Percentiles rank a stretch among this genome's conserved stretches.
These are phyloP conservation scores for Pyrenophora tritici-repentis DNA, from an alignment of 2,329 filamentous ascomycete species.

Conservation along the genomic window DNA sequence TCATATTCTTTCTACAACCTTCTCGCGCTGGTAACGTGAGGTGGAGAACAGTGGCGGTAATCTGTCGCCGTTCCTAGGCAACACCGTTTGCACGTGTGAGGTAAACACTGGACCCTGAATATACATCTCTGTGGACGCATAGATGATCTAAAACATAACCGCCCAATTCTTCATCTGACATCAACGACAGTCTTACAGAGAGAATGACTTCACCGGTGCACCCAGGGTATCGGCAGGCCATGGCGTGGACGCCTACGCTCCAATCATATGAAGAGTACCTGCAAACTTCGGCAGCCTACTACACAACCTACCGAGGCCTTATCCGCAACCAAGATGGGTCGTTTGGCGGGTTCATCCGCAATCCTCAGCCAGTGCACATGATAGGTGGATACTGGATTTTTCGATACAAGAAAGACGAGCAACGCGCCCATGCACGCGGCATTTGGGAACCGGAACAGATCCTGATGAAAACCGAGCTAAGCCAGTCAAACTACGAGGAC, in stretches of 20 bases:
- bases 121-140: too few relatives aligned
- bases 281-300: constrained; percentile 3
- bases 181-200: too few relatives aligned
- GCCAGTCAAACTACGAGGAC: constrained; percentile 12
- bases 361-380: constrained; percentile 2
- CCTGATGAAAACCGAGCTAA: constrained; percentile 15
- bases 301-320: constrained; percentile 14
- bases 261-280: neutral
- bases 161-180: too few relatives aligned
- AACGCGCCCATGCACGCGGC: constrained; percentile 16
- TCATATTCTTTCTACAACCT: too few relatives aligned
- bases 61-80: neutral
- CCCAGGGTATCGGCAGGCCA: too few relatives aligned
- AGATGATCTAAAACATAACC: too few relatives aligned
- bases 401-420: constrained; percentile 16
- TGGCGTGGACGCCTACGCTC: neutral
- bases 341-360: constrained; percentile 16
- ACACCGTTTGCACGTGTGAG: neutral
- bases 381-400: constrained; percentile 26
- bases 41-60: too few relatives aligned
- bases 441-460: constrained; percentile 21
- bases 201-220: too few relatives aligned
- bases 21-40: too few relatives aligned
- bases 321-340: constrained; percentile 6
- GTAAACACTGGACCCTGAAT: too few relatives aligned